Evolutionary conservation across 106 monocot genomes (phyloP).

Genomic region (Narthecium ossifragum): DNA sequence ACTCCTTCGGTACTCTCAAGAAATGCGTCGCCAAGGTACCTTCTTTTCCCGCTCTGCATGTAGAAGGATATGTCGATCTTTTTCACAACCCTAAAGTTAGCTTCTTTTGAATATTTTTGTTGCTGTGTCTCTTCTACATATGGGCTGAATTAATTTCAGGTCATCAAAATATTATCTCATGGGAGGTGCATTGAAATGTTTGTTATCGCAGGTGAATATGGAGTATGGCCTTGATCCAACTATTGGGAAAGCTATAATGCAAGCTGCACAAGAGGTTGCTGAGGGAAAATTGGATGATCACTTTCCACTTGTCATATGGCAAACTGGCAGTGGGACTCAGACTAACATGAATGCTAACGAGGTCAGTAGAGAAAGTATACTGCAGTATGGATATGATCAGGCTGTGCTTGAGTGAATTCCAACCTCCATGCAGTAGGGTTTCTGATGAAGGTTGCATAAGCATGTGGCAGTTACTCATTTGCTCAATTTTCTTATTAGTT

Average conservation of each 20-base stretch:
- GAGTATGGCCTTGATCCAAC: conserved; percentile 87
- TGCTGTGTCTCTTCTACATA: too few relatives aligned
- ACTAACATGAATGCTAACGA: conserved; percentile 99
- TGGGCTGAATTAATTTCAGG: too few relatives aligned
- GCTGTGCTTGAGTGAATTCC: too few relatives aligned
- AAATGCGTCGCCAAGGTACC: conserved; percentile 98
- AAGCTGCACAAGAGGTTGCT: conserved; percentile 92
- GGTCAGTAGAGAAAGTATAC: conserved; percentile 30
- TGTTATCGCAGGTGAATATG: conserved; percentile 66
- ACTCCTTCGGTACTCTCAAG: conserved; percentile 84
- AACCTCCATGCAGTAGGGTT: too few relatives aligned
- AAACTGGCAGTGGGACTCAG: conserved; percentile 98
- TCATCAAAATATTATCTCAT: too few relatives aligned
- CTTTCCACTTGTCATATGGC: conserved; percentile 99
- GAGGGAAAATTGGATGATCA: conserved; percentile 93
- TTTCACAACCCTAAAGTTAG: neutral
- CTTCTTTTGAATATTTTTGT: too few relatives aligned
- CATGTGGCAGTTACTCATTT: too few relatives aligned
- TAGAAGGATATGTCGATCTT: too few relatives aligned
- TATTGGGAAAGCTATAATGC: conserved; percentile 93
- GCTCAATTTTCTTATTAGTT: too few relatives aligned
- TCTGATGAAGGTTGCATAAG: too few relatives aligned
- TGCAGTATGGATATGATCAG: too few relatives aligned
- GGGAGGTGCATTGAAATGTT: neutral
- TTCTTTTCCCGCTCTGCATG: too few relatives aligned